A percentile compares a stretch with the other conserved stretches of the same genome.
phyloP scores from a whole-genome alignment of 2,329 filamentous ascomycete genomes.

The Tolypocladium endophyticum region DNA sequence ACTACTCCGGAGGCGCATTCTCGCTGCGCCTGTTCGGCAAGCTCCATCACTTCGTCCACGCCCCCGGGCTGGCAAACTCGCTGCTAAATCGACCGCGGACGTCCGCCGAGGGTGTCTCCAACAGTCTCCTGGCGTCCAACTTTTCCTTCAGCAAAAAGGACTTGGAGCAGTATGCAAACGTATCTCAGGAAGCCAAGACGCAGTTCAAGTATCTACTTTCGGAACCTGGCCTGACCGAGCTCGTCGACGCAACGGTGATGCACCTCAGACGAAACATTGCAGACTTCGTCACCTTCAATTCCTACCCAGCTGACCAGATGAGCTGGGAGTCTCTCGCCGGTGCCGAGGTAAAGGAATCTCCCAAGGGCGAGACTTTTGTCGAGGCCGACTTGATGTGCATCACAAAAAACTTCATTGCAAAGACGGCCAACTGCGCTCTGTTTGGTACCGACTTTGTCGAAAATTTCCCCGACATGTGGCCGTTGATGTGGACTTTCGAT shows the following conservation, averaged over 20 bases:
- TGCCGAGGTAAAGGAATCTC: constrained; percentile 17
- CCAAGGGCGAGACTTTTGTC: constrained; percentile 15
- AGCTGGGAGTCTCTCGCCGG: constrained; percentile 26
- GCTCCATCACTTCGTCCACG: constrained; percentile 22
- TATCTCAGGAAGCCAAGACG: constrained; percentile 15
- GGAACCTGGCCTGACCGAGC: constrained; percentile 14
- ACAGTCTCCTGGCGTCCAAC: constrained; percentile 17
- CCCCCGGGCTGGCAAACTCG: constrained; percentile 16
- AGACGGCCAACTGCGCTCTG: constrained; percentile 21
- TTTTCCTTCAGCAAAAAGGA: constrained; percentile 21
- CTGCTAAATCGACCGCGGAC: constrained; percentile 18
- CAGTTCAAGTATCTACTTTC: constrained; percentile 15
- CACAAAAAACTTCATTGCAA: constrained; percentile 23
- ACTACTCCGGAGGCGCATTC: constrained; percentile 24
- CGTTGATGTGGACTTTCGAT: constrained; percentile 26
- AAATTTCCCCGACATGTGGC: constrained; percentile 27
- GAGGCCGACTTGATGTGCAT: constrained; percentile 22
- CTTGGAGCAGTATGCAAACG: constrained; percentile 18
- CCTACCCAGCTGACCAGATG: constrained; percentile 23
- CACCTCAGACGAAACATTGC: constrained; percentile 18
- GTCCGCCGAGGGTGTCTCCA: constrained; percentile 12
- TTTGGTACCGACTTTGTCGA: constrained; percentile 30
- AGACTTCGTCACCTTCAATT: constrained; percentile 27
- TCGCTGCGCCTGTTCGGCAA: constrained; percentile 20
- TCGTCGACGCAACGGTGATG: constrained; percentile 6